These are phyloP conservation scores for Ogataea allantospora DNA, from an alignment of 805 yeast genomes.

Conservation along the genomic window DNA sequence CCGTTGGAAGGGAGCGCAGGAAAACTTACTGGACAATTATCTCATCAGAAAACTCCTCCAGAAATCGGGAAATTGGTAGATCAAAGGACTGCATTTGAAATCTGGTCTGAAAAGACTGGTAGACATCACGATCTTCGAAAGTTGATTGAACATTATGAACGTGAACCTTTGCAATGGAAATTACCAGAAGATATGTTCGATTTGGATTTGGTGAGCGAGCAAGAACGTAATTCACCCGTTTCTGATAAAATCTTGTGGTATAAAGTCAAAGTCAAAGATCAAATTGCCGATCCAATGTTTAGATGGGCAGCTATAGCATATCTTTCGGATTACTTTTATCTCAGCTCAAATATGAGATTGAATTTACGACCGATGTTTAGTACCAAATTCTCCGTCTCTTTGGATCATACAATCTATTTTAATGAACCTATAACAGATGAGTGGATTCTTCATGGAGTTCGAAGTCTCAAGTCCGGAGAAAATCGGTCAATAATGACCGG, in stretches of 20 bases:
- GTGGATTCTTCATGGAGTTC: constrained; percentile 52
- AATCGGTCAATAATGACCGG: constrained; percentile 57
- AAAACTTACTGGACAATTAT: constrained; percentile 29
- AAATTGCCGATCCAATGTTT: constrained; percentile 32
- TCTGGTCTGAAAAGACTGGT: constrained; percentile 28
- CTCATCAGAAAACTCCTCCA: constrained; percentile 30
- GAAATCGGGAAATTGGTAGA: constrained; percentile 29
- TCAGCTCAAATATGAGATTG: constrained; percentile 51
- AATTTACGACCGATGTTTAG: constrained; percentile 46
- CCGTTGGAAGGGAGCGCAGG: constrained; percentile 34
- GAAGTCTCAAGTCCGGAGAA: constrained; percentile 47
- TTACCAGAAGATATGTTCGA: constrained; percentile 35
- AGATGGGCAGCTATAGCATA: constrained; percentile 59
- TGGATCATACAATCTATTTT: constrained; percentile 68
- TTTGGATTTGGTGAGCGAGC: constrained; percentile 19
- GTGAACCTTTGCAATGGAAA: constrained; percentile 36
- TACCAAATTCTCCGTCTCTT: constrained; percentile 53
- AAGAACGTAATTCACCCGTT: constrained; percentile 18
- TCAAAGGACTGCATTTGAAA: constrained; percentile 28
- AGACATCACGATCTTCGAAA: constrained; percentile 25
- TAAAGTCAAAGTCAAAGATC: constrained; percentile 32
- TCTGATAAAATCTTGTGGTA: constrained; percentile 31
- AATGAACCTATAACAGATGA: constrained; percentile 47
- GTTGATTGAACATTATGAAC: constrained; percentile 27
- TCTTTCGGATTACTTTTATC: constrained; percentile 55